Evolutionary conservation across 768 basidiomycete species (phyloP).

Genomic region (Russula compacta): DNA sequence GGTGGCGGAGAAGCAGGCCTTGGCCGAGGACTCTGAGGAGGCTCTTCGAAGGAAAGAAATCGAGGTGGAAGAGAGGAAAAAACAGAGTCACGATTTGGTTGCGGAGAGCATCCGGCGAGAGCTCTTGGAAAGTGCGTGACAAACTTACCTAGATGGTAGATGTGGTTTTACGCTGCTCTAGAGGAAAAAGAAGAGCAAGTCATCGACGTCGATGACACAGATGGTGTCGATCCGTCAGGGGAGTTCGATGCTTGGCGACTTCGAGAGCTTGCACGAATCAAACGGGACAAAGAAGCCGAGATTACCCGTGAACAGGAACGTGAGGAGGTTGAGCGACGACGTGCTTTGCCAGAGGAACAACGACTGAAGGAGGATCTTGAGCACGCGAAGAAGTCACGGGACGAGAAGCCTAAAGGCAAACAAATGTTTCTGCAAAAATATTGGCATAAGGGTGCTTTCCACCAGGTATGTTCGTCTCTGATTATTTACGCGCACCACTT

Average conservation of each 20-base stretch:
- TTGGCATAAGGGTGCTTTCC: slow-evolving; percentile 99
- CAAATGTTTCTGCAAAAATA: slow-evolving; percentile 96
- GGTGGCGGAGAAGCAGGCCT: slow-evolving; percentile 55
- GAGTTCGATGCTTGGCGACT: slow-evolving; percentile 98
- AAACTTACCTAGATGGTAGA: neutral
- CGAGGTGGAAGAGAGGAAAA: slow-evolving; percentile 74
- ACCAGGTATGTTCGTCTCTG: slow-evolving; percentile 52
- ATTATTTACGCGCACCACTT: neutral
- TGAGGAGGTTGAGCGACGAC: slow-evolving; percentile 84
- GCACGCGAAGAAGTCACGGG: slow-evolving; percentile 68
- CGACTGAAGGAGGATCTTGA: slow-evolving; percentile 88
- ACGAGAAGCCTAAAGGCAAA: slow-evolving; percentile 84
- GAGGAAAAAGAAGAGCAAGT: slow-evolving; percentile 82
- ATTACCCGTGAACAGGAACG: slow-evolving; percentile 72
- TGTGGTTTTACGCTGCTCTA: slow-evolving; percentile 26
- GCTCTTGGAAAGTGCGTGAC: slow-evolving; percentile 76
- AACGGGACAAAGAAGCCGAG: slow-evolving; percentile 88
- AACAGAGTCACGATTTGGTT: slow-evolving; percentile 85
- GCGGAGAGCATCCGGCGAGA: slow-evolving; percentile 91
- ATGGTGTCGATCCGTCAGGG: slow-evolving; percentile 76
- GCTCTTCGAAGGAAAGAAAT: slow-evolving; percentile 55
- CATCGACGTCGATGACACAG: slow-evolving; percentile 91
- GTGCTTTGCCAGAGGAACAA: slow-evolving; percentile 90
- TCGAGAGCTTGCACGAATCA: slow-evolving; percentile 87
- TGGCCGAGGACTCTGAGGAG: slow-evolving; percentile 71